Conservation (phyloP, 768 basidiomycete species). For the Russula sp. region DNA sequence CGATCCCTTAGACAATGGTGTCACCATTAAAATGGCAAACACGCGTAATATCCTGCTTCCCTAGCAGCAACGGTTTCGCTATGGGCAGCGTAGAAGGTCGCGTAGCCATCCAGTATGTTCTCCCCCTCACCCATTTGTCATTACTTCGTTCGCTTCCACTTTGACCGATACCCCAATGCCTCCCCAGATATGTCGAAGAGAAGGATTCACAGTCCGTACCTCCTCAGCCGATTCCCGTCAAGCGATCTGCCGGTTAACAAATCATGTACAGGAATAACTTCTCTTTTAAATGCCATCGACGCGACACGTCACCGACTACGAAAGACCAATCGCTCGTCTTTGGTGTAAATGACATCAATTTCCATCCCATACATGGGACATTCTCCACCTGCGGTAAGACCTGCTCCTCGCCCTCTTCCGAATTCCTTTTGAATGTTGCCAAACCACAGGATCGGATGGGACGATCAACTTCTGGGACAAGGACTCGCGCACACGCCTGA, state of each 20-base stretch:
- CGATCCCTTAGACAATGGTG: conserved; percentile 54
- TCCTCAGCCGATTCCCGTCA: conserved; percentile 13
- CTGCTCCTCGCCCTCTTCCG: no score
- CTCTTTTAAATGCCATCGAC: conserved; percentile 54
- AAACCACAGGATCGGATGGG: conserved; percentile 64
- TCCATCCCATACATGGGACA: conserved; percentile 54
- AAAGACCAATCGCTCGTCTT: conserved; percentile 49
- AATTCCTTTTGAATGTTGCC: neutral
- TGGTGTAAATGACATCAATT: conserved; percentile 55
- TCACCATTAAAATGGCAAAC: conserved; percentile 96
- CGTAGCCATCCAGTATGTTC: conserved; percentile 89
- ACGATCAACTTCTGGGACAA: conserved; percentile 95
- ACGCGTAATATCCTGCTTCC: conserved; percentile 80
- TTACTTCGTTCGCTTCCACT: neutral
- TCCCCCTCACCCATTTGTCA: neutral
- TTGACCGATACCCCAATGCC: neutral
- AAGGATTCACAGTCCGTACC: conserved; percentile 62
- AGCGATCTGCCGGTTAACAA: neutral
- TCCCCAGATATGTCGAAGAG: conserved; percentile 75
- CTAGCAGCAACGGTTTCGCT: conserved; percentile 73
- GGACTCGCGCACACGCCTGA: conserved; percentile 86
- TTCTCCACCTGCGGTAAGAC: conserved; percentile 44
- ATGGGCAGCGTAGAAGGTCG: conserved; percentile 87
- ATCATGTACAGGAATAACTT: conserved; percentile 45
- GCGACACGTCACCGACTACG: conserved; percentile 36